Percentiles rank a stretch among this genome's conserved stretches.
phyloP scores from a whole-genome alignment of 345 rosid species.

The Cochlearia excelsa region DNA sequence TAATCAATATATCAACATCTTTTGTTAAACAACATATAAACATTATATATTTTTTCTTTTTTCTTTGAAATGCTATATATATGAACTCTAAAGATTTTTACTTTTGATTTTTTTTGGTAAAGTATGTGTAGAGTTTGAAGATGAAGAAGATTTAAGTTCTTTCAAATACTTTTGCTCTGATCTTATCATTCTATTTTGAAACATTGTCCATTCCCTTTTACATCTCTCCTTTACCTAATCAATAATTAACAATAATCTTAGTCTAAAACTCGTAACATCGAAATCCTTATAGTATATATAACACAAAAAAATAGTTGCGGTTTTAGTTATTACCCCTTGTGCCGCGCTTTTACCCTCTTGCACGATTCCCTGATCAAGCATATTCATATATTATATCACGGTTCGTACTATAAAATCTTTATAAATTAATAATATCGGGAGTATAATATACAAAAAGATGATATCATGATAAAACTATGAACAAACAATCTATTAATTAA shows the following conservation, averaged over 20 bases:
- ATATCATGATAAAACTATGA: constrained; percentile 3
- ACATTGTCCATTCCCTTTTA: constrained; percentile 74
- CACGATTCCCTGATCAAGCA: constrained; percentile 54
- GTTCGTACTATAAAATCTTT: no score
- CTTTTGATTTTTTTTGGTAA: constrained; percentile 31
- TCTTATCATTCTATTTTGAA: constrained; percentile 49
- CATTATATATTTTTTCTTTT: no score
- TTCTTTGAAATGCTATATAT: no score
- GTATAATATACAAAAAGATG: no score
- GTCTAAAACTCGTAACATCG: neutral
- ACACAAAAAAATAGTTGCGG: neutral
- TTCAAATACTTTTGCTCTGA: constrained; percentile 65
- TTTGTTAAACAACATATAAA: no score
- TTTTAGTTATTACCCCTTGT: constrained; percentile 58
- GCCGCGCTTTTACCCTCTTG: constrained; percentile 63
- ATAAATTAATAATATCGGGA: no score
- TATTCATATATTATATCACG: neutral
- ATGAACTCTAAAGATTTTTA: no score
- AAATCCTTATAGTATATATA: constrained; percentile 1
- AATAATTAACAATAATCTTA: neutral
- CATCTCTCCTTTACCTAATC: constrained; percentile 86
- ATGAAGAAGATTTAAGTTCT: constrained; percentile 32
- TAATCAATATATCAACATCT: no score
- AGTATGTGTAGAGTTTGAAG: constrained; percentile 40
- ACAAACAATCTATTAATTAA: constrained; percentile 1